A percentile compares a stretch with the other conserved stretches of the same genome.
phyloP scores from a whole-genome alignment of 331 rosid genomes.

The Cydonia oblonga region DNA sequence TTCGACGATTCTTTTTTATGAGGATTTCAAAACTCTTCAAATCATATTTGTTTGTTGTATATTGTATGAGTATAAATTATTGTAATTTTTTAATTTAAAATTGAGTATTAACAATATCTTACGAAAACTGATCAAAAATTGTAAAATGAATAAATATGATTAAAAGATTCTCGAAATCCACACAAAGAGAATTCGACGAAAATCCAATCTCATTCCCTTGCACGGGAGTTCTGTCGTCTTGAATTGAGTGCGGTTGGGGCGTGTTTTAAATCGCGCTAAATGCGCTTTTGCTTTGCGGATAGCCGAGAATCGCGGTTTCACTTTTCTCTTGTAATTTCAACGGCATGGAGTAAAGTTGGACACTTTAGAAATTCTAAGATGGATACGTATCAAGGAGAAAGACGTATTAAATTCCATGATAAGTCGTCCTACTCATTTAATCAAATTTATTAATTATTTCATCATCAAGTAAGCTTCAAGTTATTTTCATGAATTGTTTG shows the following conservation, averaged over 20 bases:
- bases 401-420: not conserved
- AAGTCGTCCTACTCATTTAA: not conserved
- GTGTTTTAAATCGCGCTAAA: not conserved
- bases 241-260: not conserved
- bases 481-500: not conserved
- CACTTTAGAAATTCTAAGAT: not conserved
- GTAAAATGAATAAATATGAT: no score
- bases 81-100: no score
- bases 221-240: not conserved
- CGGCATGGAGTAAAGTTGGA: not conserved
- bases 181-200: no score
- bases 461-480: not conserved
- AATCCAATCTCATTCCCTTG: not conserved
- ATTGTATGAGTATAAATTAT: fast-evolving
- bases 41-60: fast-evolving
- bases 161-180: no score
- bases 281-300: not conserved
- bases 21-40: fast-evolving
- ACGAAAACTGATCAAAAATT: no score
- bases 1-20: fast-evolving
- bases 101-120: no score
- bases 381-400: not conserved
- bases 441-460: not conserved
- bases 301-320: not conserved
- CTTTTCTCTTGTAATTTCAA: not conserved